Percentiles rank a stretch among this genome's conserved stretches.
Evolutionary conservation across 2,329 filamentous ascomycete genomes (phyloP).

Genomic region (Clonostachys chloroleuca): DNA sequence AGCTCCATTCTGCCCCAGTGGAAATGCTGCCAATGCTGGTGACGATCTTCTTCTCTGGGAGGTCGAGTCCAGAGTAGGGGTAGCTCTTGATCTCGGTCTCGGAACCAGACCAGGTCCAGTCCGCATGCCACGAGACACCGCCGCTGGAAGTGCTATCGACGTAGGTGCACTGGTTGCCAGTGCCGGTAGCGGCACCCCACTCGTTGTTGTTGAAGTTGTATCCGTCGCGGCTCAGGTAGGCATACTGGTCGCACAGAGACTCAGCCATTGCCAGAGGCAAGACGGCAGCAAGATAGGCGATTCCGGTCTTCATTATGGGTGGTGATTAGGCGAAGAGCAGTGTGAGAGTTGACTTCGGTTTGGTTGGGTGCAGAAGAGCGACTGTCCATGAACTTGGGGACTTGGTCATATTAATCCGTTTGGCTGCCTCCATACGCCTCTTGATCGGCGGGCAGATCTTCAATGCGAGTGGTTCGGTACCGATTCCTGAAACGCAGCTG

Average conservation of each 20-base stretch:
- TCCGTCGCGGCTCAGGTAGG: constrained; percentile 8
- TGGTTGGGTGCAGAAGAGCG: too few species aligned
- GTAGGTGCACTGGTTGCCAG: constrained; percentile 32
- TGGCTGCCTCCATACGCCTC: too few species aligned
- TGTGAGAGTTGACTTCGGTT: too few species aligned
- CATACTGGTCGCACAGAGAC: constrained; percentile 15
- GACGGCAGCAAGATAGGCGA: constrained; percentile 3
- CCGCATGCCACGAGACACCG: constrained; percentile 29
- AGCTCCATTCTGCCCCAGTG: constrained; percentile 23
- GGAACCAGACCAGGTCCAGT: constrained; percentile 32
- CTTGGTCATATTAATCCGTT: too few species aligned
- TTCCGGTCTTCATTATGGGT: neutral
- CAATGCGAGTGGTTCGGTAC: too few species aligned
- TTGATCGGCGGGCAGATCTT: too few species aligned
- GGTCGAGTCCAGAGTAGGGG: constrained; percentile 14
- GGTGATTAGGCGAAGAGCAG: too few species aligned
- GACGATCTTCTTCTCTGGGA: constrained; percentile 16
- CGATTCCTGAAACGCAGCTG: too few species aligned
- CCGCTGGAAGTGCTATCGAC: constrained; percentile 23
- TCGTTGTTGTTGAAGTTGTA: constrained; percentile 30
- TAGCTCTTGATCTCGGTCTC: constrained; percentile 33
- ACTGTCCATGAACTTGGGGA: too few species aligned
- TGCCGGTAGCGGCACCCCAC: constrained; percentile 25
- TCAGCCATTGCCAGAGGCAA: constrained; percentile 7
- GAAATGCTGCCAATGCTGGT: constrained; percentile 23